A percentile compares a stretch with the other conserved stretches of the same genome.
These are phyloP conservation scores for Colletotrichum liaoningense DNA, from an alignment of 2,329 filamentous ascomycete species.

Conservation along the genomic window DNA sequence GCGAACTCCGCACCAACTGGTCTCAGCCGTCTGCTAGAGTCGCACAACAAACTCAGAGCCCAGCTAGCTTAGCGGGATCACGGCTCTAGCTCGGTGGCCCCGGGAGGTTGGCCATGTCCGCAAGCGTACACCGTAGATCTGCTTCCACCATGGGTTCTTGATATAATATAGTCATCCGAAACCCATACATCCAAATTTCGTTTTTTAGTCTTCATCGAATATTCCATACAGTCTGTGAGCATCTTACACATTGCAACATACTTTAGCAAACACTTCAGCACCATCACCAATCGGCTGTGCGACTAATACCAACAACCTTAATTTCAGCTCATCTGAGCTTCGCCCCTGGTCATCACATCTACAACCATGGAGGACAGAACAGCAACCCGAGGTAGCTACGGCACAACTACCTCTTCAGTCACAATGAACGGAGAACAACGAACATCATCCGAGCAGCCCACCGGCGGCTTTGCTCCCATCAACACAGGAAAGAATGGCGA, in stretches of 20 bases:
- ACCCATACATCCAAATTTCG: not conserved
- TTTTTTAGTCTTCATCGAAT: not conserved
- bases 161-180: slow-evolving; percentile 20
- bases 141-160: not conserved
- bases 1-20: slow-evolving; percentile 22
- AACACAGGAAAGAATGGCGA: slow-evolving; percentile 23
- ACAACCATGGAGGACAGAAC: slow-evolving; percentile 11
- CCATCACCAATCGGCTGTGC: not conserved
- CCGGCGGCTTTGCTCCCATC: slow-evolving; percentile 21
- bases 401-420: slow-evolving; percentile 15
- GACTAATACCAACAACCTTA: not conserved
- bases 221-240: not conserved
- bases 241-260: not conserved
- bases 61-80: not conserved
- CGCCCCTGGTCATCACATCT: not conserved
- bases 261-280: no score
- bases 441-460: slow-evolving; percentile 2
- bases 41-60: not conserved
- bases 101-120: slow-evolving; percentile 16
- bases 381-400: slow-evolving; percentile 6
- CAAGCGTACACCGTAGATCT: not conserved
- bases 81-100: slow-evolving; percentile 11
- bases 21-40: not conserved
- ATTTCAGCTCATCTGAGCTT: slow-evolving; percentile 10
- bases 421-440: slow-evolving; percentile 12